Conservation (phyloP, 2,329 filamentous ascomycete species). For the Zelopaecilomyces penicillatus region DNA sequence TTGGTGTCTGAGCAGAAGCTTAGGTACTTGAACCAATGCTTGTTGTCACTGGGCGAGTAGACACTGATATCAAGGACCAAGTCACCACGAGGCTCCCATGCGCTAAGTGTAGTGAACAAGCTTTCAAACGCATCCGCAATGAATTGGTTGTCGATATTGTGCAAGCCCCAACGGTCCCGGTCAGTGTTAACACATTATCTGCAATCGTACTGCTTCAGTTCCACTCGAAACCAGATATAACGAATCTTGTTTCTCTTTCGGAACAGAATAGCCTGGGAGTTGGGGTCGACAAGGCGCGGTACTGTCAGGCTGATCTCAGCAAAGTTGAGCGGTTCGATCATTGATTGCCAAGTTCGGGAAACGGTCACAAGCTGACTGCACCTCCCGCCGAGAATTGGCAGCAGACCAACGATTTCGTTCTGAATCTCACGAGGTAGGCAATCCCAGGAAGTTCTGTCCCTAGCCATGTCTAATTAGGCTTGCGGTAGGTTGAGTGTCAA, state of each 20-base stretch:
- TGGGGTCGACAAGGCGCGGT: constrained; percentile 12
- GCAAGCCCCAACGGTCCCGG: constrained; percentile 11
- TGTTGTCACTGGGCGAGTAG: constrained; percentile 27
- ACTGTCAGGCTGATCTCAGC: constrained; percentile 17
- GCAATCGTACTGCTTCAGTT: constrained; percentile 19
- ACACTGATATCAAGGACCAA: constrained; percentile 29
- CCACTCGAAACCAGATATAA: constrained; percentile 22
- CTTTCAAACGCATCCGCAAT: constrained; percentile 21
- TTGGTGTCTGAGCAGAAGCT: constrained; percentile 14
- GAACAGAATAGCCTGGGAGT: constrained; percentile 13
- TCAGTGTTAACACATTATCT: constrained; percentile 7
- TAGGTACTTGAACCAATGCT: constrained; percentile 29
- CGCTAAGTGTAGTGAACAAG: constrained; percentile 22
- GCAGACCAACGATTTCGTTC: constrained; percentile 11
- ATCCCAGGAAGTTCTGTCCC: constrained; percentile 8
- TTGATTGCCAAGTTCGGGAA: constrained; percentile 15
- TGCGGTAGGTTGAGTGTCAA: constrained; percentile 9
- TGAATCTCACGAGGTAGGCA: constrained; percentile 12
- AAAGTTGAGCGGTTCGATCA: constrained; percentile 19
- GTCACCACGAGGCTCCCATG: constrained; percentile 23
- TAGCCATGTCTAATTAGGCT: constrained; percentile 12
- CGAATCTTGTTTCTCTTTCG: constrained; percentile 15
- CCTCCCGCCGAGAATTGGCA: constrained; percentile 11
- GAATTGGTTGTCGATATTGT: constrained; percentile 15
- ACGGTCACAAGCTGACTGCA: constrained; percentile 13